phyloP scores from a whole-genome alignment of 1,284 basidiomycete species.

The Ceraceosorus guamensis region DNA sequence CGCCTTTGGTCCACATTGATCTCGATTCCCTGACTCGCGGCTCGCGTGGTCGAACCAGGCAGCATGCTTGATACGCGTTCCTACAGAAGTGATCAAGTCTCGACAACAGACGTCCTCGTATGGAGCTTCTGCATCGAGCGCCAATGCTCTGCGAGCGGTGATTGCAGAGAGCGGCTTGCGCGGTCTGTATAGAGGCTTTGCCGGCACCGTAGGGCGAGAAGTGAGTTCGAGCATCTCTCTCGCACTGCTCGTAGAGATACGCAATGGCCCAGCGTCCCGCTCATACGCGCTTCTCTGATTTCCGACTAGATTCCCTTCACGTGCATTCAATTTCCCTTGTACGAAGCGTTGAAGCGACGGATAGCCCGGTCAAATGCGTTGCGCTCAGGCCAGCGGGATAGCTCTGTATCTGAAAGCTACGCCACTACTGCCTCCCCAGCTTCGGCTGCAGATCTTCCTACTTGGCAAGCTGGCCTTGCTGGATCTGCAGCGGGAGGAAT shows the following conservation, averaged over 20 bases:
- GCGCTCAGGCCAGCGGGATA: no score
- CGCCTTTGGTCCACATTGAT: no score
- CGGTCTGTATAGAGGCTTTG: constrained; percentile 74
- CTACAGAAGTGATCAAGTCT: constrained; percentile 88
- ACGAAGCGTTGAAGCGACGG: constrained; percentile 71
- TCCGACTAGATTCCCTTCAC: constrained; percentile 81
- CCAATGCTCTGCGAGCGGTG: constrained; percentile 52
- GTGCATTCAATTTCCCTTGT: constrained; percentile 92
- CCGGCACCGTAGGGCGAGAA: constrained; percentile 69
- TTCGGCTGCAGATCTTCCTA: constrained; percentile 59
- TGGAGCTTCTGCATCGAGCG: constrained; percentile 56
- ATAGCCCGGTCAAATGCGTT: constrained; percentile 27
- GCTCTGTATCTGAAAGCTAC: no score
- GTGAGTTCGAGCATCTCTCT: constrained; percentile 50
- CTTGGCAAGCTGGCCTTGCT: constrained; percentile 80
- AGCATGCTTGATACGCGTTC: constrained; percentile 85
- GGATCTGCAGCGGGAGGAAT: constrained; percentile 84
- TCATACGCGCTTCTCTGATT: constrained; percentile 1
- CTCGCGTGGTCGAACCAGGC: constrained; percentile 53
- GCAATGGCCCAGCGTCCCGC: not conserved
- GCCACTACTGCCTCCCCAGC: not conserved
- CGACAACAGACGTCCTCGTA: constrained; percentile 69
- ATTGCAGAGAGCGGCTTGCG: constrained; percentile 58
- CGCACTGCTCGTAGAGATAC: not conserved
- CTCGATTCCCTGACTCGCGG: no score